Percentiles rank a stretch among this genome's conserved stretches.
Evolutionary conservation across 441 rosid genomes (phyloP).

Genomic region (Euphorbia schlechtendalii): DNA sequence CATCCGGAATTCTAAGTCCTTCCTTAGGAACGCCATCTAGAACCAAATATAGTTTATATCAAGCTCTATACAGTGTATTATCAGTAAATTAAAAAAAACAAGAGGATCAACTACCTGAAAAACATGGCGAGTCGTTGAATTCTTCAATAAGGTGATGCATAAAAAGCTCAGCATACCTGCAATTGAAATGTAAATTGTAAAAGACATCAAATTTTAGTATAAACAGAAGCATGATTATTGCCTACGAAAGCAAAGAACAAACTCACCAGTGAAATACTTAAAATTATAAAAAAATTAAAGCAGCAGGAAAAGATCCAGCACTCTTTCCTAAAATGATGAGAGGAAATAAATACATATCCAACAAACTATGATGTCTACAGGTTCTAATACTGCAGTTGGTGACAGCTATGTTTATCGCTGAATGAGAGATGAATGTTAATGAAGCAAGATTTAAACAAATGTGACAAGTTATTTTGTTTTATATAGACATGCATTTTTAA

Average conservation of each 20-base stretch:
- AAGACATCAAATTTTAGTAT: constrained; percentile 14
- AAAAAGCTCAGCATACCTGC: constrained; percentile 76
- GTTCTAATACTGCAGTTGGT: background rate
- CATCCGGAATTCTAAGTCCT: constrained; percentile 90
- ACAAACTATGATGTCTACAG: no score
- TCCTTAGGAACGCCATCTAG: constrained; percentile 98
- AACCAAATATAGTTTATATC: constrained; percentile 24
- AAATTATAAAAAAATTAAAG: background rate
- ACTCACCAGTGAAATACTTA: background rate
- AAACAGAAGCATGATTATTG: no score
- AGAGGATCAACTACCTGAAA: constrained; percentile 53
- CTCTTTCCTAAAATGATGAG: background rate
- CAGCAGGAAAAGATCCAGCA: background rate
- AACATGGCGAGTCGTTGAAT: constrained; percentile 54
- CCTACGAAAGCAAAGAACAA: constrained; percentile 7
- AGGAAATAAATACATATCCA: no score
- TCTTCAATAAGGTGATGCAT: constrained; percentile 74
- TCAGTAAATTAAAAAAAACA: constrained; percentile 10
- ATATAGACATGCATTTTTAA: background rate
- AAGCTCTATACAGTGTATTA: constrained; percentile 13
- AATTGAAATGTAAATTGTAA: constrained; percentile 12
- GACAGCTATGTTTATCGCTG: background rate
- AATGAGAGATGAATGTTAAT: background rate
- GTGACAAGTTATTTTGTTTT: background rate
- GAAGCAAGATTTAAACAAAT: background rate